Evolutionary conservation across 2,329 filamentous ascomycete genomes (phyloP), one percentile per base, ranked within the genome.

Genomic region (Fusarium phyllophilum): DNA sequence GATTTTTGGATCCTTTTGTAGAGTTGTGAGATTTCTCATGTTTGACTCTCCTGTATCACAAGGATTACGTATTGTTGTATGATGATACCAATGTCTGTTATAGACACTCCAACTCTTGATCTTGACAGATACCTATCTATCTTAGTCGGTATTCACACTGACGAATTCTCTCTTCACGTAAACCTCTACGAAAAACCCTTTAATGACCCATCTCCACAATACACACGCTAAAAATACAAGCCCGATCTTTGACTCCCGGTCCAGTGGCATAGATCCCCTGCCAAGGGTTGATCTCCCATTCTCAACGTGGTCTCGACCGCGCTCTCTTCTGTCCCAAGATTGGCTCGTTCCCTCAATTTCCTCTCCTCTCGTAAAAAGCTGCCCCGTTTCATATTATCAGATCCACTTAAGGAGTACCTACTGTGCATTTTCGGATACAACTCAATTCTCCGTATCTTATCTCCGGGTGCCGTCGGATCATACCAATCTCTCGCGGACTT

Each of bases 271-370:
- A 38, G 62, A 72, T 72, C 70, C 55, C 69, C 57, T 55, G 60
- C 54, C 66, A 59, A 56, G 39, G 24, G 57, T 44, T 36, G n/a
- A 45, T 56, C 65, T 49, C 61, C 44, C 60, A 65, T 49, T 46
- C 54, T 44, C 41, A 46, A 33, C 29, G 26, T 51, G 66, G 70
- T 74, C 70, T 72, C 66, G 69, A 73, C 60, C 51, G 17, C 45
- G 22, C 15, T 46, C 13, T 46, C 13, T 45, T 45, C 26, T 31
- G 36, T 6, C 34, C 24, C 17, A 18, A 42, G 34, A 51, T 51
- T 38, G 42, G 56, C 38, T 42, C 24, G 24, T 8, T 39, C 17
- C 14, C 33, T 26, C 18, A 59, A 36, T 29, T 20, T 39, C 15
- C 24, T 24, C 33, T 26, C 15, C 11, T 24, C 24, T 51, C 24